Base-by-base conservation (phyloP, 345 rosid species). In the Passiflora organensis region DNA sequence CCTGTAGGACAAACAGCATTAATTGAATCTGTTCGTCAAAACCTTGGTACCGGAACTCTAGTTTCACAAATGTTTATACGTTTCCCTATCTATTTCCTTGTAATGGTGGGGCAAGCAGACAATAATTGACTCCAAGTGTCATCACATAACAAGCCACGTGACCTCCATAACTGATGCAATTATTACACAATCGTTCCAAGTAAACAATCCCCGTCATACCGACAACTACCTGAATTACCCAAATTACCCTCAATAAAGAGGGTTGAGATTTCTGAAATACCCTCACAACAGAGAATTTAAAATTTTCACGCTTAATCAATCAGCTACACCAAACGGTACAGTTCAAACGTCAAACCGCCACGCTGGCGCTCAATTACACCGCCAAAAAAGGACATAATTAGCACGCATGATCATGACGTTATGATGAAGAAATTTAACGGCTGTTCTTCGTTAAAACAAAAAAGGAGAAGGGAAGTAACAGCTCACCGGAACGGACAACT, bases 401-500 rank as follows among this genome's bases (percentile, higher is more conserved):
- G 34, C 34, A n/a, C n/a, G n/a, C n/a, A n/a, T n/a, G 34, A 28
- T 3, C 34, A 38, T 59, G 67, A 67, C 72, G 62, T 58, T 70
- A 59, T 18, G 6, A 19, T 2, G 13, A 32, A 2, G 24, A 47
- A 56, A 65, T 48, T 58, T 17, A 43, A 55, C 67, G 70, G 62
- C 58, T 24, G 18, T 1, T 22, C 42, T 2, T 0, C 15, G 15
- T 14, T 13, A 32, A 25, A 6, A 28, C 23, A 6, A 1, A 5
- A 19, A 2, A 41, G 5, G 24, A 46, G 22, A 1, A 23, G 17
- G 15, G 13, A 48, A 48, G 10, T 13, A 43, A 43, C 32, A 50
- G 75, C 87, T 70, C 45, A 94, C 99, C 70, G 96, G 99, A 69
- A 89, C 93, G 43, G 87, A 86, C 77, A 93, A 77, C 74, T 84